These are phyloP conservation scores for Grosmannia serpens DNA, from an alignment of 2,329 filamentous ascomycete genomes.

Conservation along the genomic window DNA sequence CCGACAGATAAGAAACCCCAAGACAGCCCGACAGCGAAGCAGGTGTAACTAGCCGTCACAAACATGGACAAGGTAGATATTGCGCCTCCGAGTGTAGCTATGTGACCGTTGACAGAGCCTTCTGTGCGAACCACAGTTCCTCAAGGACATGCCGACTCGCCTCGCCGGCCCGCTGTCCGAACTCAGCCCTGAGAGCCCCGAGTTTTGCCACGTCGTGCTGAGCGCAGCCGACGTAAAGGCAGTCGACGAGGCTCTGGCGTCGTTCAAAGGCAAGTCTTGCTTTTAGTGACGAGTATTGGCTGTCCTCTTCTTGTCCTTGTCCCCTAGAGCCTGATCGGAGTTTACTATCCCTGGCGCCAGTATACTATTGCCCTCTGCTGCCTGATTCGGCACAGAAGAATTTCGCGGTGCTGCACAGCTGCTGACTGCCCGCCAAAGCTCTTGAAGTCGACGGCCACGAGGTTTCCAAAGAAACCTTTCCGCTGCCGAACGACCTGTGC, in stretches of 20 bases:
- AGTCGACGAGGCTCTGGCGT: slow-evolving; percentile 15
- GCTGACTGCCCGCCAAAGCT: not conserved
- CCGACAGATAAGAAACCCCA: no score
- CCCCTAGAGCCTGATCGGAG: no score
- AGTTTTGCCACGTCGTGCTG: slow-evolving; percentile 8
- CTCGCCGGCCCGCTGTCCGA: slow-evolving; percentile 6
- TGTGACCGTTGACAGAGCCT: no score
- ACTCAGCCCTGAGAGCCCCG: slow-evolving; percentile 3
- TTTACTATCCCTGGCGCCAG: no score
- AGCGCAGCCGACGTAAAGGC: slow-evolving; percentile 10
- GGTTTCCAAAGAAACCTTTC: slow-evolving; percentile 26
- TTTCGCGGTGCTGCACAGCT: not conserved
- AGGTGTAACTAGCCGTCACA: no score
- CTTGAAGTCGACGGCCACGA: slow-evolving; percentile 24
- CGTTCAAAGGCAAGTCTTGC: slow-evolving; percentile 16
- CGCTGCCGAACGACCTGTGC: slow-evolving; percentile 23
- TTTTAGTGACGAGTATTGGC: not conserved
- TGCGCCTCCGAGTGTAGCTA: no score
- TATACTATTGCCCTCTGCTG: no score
- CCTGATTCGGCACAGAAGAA: not conserved
- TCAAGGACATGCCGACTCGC: not conserved
- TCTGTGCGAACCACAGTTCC: not conserved
- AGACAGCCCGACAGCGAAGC: no score
- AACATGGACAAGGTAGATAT: no score
- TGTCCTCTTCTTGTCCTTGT: no score